These are phyloP conservation scores for Ramularia endophylla DNA, from an alignment of 2,329 filamentous ascomycete genomes.

Conservation along the genomic window DNA sequence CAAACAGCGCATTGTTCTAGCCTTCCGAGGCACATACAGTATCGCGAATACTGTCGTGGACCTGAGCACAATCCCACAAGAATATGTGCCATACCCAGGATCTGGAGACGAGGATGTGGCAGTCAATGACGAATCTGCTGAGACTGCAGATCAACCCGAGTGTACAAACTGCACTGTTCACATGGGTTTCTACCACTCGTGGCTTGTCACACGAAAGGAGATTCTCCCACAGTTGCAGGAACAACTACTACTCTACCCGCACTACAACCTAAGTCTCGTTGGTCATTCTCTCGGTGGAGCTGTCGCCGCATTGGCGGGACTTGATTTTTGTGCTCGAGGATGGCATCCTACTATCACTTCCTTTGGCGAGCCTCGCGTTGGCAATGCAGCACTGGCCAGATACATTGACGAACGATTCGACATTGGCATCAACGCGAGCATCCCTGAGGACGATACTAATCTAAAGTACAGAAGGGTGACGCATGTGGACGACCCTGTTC, in stretches of 20 bases:
- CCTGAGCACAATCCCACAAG: constrained; percentile 80
- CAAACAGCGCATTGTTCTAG: constrained; percentile 65
- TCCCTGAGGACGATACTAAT: constrained; percentile 15
- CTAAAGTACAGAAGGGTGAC: constrained; percentile 69
- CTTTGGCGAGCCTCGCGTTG: constrained; percentile 75
- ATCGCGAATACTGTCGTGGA: constrained; percentile 87
- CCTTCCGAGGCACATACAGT: constrained; percentile 92
- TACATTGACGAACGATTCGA: constrained; percentile 52
- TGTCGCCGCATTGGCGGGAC: constrained; percentile 76
- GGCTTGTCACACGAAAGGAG: constrained; percentile 64
- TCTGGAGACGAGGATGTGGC: constrained; percentile 34
- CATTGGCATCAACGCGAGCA: constrained; percentile 10
- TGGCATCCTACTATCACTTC: constrained; percentile 78
- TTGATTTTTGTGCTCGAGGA: constrained; percentile 73
- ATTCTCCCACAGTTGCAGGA: constrained; percentile 63
- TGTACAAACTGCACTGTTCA: constrained; percentile 92
- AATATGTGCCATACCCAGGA: constrained; percentile 80
- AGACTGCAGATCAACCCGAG: constrained; percentile 40
- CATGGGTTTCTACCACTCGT: constrained; percentile 79
- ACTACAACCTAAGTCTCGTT: constrained; percentile 70
- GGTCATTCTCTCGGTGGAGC: constrained; percentile 92
- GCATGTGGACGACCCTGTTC: constrained; percentile 80
- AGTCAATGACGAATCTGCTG: constrained; percentile 23
- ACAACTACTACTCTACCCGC: constrained; percentile 56
- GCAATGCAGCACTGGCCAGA: constrained; percentile 47